Evolutionary conservation across 495 filamentous ascomycete genomes (phyloP), one percentile per base, ranked within the genome.

Genomic region (Chaetomidium leptoderma): DNA sequence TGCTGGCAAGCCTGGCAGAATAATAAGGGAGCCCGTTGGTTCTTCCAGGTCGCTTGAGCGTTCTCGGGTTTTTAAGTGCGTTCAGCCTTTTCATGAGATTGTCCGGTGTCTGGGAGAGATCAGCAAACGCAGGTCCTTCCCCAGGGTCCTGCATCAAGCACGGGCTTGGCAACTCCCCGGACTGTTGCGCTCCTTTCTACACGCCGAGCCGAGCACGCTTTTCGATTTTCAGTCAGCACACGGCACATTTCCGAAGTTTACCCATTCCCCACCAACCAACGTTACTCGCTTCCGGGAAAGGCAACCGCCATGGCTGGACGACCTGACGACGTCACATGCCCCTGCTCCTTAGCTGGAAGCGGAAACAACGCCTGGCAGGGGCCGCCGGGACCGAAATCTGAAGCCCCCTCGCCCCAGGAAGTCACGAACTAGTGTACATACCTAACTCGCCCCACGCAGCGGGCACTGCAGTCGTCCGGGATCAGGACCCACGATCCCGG

Each of bases 171-270:
- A 29, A 6, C 16, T 27, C 43, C 42, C 23, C 32, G 26, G 45
- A 30, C 26, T 23, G n/a, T n/a, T n/a, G n/a, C n/a, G 21, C 21
- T 52, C 49, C 35, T 52, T 39, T 32, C 42, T 47, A 11, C 43
- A 32, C 36, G 2, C 9, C 32, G 32, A 35, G 32, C 13, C 17
- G 19, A 43, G 17, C 13, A 19, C 39, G 21, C 39, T 19, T 43
- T 43, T 19, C 17, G n/a, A 6, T 24, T 16, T 27, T 57, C 46
- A 32, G 53, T 48, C 53, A 56, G 40, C 42, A 33, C 53, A 30
- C 32, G 33, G 45, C 17, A 50, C 37, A 57, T 50, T 57, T 49
- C 55, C 55, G 55, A 57, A 4, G 55, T 57, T 57, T 57, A 50
- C n/a, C 55, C 55, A 16, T 43, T 47, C n/a, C 29, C 46, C 45